Percentiles rank a stretch among this genome's conserved stretches.
Conservation (phyloP, 2,329 filamentous ascomycete genomes). For the Xylariaceae sp. region DNA sequence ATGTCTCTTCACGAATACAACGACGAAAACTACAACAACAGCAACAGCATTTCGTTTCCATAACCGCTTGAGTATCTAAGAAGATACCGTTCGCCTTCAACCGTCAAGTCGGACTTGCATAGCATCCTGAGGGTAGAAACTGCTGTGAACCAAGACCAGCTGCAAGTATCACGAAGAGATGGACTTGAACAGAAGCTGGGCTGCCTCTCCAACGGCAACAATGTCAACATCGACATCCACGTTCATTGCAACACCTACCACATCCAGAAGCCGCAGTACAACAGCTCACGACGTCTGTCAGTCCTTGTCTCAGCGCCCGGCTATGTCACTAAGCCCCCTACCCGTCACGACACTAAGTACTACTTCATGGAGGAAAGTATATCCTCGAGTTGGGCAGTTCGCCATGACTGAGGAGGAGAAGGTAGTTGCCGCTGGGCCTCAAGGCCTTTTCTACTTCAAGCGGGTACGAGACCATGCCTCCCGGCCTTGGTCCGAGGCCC, state of each 20-base stretch:
- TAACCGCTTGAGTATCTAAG: no score
- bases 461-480: constrained; percentile 23
- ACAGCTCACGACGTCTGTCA: constrained; percentile 9
- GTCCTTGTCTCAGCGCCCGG: neutral
- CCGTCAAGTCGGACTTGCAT: no score
- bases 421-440: constrained; percentile 26
- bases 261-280: constrained; percentile 21
- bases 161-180: no score
- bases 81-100: no score
- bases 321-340: constrained; percentile 20
- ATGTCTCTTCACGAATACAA: no score
- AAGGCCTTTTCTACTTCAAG: constrained; percentile 29
- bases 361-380: constrained; percentile 25
- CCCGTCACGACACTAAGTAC: constrained; percentile 21
- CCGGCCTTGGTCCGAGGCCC: constrained; percentile 27
- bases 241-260: constrained; percentile 21
- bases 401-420: constrained; percentile 20
- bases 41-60: no score
- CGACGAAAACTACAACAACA: no score
- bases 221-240: no score
- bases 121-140: no score
- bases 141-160: no score
- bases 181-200: no score
- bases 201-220: no score
- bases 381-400: constrained; percentile 30